Evolutionary conservation across 345 rosid species (phyloP).

Genomic region (Erucastrum elatum): DNA sequence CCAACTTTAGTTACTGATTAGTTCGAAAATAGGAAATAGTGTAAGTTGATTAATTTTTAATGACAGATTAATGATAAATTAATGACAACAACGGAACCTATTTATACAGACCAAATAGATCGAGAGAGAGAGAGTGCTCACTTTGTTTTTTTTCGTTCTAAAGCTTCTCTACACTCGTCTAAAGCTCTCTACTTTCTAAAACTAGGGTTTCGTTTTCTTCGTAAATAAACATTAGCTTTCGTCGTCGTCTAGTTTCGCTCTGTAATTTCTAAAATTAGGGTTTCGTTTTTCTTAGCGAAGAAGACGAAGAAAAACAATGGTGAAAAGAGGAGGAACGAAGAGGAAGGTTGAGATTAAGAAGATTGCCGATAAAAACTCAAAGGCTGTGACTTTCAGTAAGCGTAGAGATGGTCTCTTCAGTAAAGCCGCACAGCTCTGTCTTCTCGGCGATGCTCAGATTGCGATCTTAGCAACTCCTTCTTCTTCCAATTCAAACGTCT

Average conservation of each 20-base stretch:
- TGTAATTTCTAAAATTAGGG: no score
- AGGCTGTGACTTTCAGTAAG: background rate
- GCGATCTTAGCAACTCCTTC: background rate
- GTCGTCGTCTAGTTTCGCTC: no score
- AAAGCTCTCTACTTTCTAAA: background rate
- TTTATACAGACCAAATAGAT: background rate
- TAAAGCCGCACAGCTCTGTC: constrained; percentile 18
- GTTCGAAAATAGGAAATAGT: background rate
- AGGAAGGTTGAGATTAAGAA: background rate
- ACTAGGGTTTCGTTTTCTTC: background rate
- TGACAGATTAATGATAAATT: background rate
- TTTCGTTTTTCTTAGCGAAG: no score
- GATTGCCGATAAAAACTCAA: background rate
- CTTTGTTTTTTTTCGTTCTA: background rate
- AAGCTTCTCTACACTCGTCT: background rate
- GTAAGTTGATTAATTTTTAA: background rate
- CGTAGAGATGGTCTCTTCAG: constrained; percentile 11
- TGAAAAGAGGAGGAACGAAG: no score
- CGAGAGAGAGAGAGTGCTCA: background rate
- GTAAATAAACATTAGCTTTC: no score
- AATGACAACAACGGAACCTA: background rate
- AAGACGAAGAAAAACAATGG: background rate
- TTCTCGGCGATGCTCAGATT: background rate
- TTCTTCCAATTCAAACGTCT: background rate
- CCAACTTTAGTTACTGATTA: background rate